Percentiles rank a stretch among this genome's conserved stretches.
These are phyloP conservation scores for Ophidiomyces ophidiicola DNA, from an alignment of 2,329 filamentous ascomycete species.

Conservation along the genomic window DNA sequence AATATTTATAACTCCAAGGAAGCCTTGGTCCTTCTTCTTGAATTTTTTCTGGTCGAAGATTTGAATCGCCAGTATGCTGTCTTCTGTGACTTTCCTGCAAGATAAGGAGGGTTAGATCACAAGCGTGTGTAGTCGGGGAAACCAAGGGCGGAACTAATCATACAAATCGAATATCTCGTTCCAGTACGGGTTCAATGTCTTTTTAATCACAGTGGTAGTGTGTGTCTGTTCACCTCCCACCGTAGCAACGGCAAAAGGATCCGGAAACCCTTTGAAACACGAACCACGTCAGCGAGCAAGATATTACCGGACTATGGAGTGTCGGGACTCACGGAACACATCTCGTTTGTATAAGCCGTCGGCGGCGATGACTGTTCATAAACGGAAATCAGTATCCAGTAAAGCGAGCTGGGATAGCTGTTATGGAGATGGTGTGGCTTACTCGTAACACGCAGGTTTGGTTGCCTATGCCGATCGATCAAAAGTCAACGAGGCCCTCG, in stretches of 20 bases:
- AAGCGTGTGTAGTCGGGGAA: neutral
- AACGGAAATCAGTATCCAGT: constrained; percentile 9
- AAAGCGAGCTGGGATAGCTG: constrained; percentile 15
- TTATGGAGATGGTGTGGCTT: constrained; percentile 28
- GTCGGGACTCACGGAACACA: constrained; percentile 72
- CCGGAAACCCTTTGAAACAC: constrained; percentile 64
- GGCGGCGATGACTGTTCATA: constrained; percentile 74
- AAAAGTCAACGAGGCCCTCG: constrained; percentile 11
- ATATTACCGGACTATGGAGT: neutral
- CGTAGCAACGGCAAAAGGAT: constrained; percentile 94
- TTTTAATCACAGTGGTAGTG: constrained; percentile 94
- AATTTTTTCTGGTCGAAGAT: constrained; percentile 99
- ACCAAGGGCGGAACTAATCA: constrained; percentile 23
- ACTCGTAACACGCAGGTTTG: constrained; percentile 92
- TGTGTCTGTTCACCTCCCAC: constrained; percentile 96
- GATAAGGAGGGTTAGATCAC: constrained; percentile 8
- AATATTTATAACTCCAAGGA: constrained; percentile 94
- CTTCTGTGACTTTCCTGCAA: constrained; percentile 71
- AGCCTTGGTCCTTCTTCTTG: constrained; percentile 99
- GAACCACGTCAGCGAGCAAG: constrained; percentile 5
- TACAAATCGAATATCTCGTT: constrained; percentile 99
- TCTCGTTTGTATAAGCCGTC: constrained; percentile 98
- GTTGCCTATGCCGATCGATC: constrained; percentile 43
- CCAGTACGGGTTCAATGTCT: constrained; percentile 99
- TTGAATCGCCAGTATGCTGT: constrained; percentile 92